phyloP scores from a whole-genome alignment of 2,329 filamentous ascomycete genomes.

The Fusarium avenaceum region DNA sequence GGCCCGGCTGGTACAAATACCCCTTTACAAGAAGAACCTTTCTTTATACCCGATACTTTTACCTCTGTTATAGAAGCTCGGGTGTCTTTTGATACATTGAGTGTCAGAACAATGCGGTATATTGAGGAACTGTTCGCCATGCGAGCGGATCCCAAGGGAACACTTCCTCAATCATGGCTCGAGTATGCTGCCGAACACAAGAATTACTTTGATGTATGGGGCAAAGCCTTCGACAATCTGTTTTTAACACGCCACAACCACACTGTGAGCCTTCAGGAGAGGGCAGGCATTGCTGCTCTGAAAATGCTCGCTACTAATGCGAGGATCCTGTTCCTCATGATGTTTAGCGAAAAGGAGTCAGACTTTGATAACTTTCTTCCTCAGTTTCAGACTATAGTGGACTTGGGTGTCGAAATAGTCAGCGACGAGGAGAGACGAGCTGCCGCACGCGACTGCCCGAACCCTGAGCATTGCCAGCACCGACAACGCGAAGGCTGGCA shows the following conservation, averaged over 20 bases:
- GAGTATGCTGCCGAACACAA: constrained; percentile 64
- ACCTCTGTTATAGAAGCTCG: constrained; percentile 67
- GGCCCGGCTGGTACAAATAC: constrained; percentile 59
- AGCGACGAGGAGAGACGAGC: constrained; percentile 69
- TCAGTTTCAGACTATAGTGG: constrained; percentile 68
- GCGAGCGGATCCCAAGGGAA: constrained; percentile 65
- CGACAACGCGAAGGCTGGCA: constrained; percentile 39
- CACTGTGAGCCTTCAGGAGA: constrained; percentile 66
- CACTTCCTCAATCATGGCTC: constrained; percentile 63
- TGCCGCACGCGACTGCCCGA: constrained; percentile 60
- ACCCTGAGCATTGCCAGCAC: constrained; percentile 61
- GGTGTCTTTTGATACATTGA: constrained; percentile 67
- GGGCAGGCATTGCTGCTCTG: constrained; percentile 70
- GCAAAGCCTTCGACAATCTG: constrained; percentile 68
- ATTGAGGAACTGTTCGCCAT: constrained; percentile 66
- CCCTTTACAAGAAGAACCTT: constrained; percentile 52
- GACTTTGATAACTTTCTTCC: constrained; percentile 68
- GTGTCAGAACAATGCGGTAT: constrained; percentile 70
- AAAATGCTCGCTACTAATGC: constrained; percentile 74
- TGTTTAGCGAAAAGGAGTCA: constrained; percentile 70
- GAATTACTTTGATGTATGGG: constrained; percentile 67
- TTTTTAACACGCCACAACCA: constrained; percentile 64
- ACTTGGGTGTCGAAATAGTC: constrained; percentile 70
- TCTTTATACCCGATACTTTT: constrained; percentile 56
- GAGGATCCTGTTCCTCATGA: constrained; percentile 70